Evolutionary conservation across 768 basidiomycete species (phyloP), one percentile per base, ranked within the genome.

Genomic region (Fistulinella prunicolor): DNA sequence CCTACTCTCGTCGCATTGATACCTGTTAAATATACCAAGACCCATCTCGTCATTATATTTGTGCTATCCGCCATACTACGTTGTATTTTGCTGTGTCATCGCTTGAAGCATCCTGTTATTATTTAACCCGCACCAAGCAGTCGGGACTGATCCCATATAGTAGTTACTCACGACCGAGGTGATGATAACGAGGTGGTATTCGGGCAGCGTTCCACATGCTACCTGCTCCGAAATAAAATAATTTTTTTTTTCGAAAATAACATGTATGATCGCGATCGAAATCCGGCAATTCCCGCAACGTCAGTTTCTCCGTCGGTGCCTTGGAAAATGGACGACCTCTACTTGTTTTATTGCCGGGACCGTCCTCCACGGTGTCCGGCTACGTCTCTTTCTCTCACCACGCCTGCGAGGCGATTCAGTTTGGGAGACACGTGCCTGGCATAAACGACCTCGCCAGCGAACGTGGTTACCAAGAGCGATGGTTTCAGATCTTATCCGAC

Each of bases 261-360:
- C 32, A 30, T 37, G 32, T 32, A 29, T 41, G 38, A 53, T 61
- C 59, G 35, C 34, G 53, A 63, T 63, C 53, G 42, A 47, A 21
- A 38, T 17, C 50, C 61, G 61, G 61, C 56, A 61, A 57, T 22
- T 46, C 14, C 62, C 61, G 62, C 39, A 4, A 29, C 38, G n/a
- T 53, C 30, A 20, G 28, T 47, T 51, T 43, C 46, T 46, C 51
- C 57, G 53, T 56, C 54, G 56, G 60, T 61, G 56, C 60, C 59
- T 61, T 35, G 47, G 22, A 47, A 34, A 43, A 51, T 51, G 13
- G 39, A n/a, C n/a, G n/a, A n/a, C n/a, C n/a, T 6, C 32, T 12
- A 44, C 32, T 16, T 10, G 4, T 24, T 6, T 28, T 42, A n/a
- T 47, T 34, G 9, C 13, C 4, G 7, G 9, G 9, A n/a, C 28